Evolutionary conservation across 192 early-diverging fungal genomes (phyloP), one percentile per base, ranked within the genome.

Genomic region (Backusella morwellensis): DNA sequence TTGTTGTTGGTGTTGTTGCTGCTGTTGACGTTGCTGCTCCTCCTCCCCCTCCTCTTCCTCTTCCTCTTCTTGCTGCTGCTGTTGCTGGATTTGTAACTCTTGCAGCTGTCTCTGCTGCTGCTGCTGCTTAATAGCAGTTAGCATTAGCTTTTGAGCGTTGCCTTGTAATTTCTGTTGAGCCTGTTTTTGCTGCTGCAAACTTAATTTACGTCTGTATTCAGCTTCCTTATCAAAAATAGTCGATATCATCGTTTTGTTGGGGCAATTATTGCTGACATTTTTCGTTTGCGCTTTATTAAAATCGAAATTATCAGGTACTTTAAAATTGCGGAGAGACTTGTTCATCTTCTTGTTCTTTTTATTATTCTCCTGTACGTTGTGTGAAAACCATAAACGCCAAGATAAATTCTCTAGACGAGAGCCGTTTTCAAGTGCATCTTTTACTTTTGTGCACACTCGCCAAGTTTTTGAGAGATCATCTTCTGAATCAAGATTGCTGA

Each of bases 381-480:
- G 35, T 52, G 35, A 81, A 77, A 94, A 93, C 94, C 94, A 95
- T 38, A 95, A 81, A 29, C 94, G 85, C 94, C 94, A 95, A 34
- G 93, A 94, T 72, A 94, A 85, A 78, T 95, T 95, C 77, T 95
- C 94, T 34, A 94, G 80, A 35, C 94, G 91, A 52, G 86, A 89
- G 35, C 94, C 94, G 80, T 94, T 90, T 76, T 94, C 94, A 19
- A 95, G 85, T 40, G 91, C 88, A 72, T 94, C 92, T 81, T 94
- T 95, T 42, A 94, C 94, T 81, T 94, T 94, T 52, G 93, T 93
- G 81, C 92, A 92, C n/a, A 94, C 89, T 41, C 91, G 87, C 94
- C 94, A 95, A 6, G 92, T 88, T 72, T 87, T 90, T 56, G 91
- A 91, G n/a, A 95, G 81, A 77, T 95, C 93, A 74, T 92, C 92